Evolutionary conservation across 306 rosid species (phyloP).

Genomic region (Carpinus fangiana): DNA sequence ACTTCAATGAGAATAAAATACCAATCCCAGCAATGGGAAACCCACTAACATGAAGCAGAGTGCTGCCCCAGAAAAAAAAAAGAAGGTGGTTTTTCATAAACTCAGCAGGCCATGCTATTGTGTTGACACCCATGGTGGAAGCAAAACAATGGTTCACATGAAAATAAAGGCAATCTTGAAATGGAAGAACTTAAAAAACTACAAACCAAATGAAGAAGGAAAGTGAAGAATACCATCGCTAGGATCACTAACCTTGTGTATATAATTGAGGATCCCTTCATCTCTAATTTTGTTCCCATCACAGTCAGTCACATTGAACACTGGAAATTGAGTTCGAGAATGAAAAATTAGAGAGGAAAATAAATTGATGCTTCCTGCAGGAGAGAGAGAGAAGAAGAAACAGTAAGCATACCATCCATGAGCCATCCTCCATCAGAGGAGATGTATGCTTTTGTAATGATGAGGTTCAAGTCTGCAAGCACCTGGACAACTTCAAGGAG

Average conservation of each 20-base stretch:
- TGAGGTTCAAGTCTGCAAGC: neutral
- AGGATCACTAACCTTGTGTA: neutral
- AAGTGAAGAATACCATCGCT: neutral
- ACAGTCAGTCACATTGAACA: conserved; percentile 6
- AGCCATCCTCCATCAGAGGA: conserved; percentile 18
- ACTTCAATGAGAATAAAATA: too few species aligned
- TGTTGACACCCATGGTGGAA: too few species aligned
- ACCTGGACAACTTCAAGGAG: conserved; percentile 15
- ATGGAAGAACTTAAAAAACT: too few species aligned
- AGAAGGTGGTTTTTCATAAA: too few species aligned
- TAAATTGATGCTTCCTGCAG: neutral
- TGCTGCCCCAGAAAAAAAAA: too few species aligned
- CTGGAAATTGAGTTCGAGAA: neutral
- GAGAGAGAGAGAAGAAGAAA: neutral
- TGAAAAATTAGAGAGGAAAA: neutral
- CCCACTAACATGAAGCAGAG: too few species aligned
- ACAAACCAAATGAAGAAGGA: neutral
- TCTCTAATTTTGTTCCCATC: conserved; percentile 10
- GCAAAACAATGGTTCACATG: too few species aligned
- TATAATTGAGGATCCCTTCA: neutral
- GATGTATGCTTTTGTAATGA: conserved; percentile 9
- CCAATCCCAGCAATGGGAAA: too few species aligned
- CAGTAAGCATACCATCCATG: conserved; percentile 5
- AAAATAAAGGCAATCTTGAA: too few species aligned
- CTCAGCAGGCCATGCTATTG: too few species aligned